phyloP scores from a whole-genome alignment of 2,329 filamentous ascomycete species.

The Botrytis tulipae region DNA sequence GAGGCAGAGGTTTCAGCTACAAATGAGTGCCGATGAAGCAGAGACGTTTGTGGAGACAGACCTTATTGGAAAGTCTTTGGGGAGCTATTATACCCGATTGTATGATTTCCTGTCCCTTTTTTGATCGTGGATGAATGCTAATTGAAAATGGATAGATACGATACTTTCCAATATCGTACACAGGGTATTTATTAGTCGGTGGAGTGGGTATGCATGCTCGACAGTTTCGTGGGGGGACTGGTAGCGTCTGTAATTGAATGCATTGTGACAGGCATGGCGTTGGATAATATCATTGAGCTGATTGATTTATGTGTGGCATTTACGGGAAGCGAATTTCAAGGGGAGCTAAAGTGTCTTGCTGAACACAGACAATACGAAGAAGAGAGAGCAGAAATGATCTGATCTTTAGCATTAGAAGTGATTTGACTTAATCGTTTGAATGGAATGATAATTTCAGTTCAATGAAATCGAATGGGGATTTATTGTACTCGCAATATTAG shows the following conservation, averaged over 20 bases:
- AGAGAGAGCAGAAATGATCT: not conserved
- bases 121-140: not conserved
- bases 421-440: not conserved
- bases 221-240: not conserved
- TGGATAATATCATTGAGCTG: conserved; percentile 17
- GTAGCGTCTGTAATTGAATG: not conserved
- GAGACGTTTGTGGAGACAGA: conserved; percentile 79
- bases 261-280: conserved; percentile 17
- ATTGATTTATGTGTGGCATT: conserved; percentile 13
- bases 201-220: conserved; percentile 1
- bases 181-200: conserved; percentile 73
- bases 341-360: not conserved
- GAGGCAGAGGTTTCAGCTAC: conserved; percentile 74
- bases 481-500: not conserved
- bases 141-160: conserved; percentile 55
- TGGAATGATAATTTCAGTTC: not conserved
- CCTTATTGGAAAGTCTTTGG: conserved; percentile 75
- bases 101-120: conserved; percentile 46
- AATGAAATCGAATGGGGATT: not conserved
- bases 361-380: not conserved
- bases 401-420: not conserved
- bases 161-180: conserved; percentile 84
- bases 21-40: conserved; percentile 78
- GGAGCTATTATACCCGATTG: conserved; percentile 85
- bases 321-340: not conserved